Conservation (phyloP, 2,329 filamentous ascomycete species). For the Nakataea oryzae region DNA sequence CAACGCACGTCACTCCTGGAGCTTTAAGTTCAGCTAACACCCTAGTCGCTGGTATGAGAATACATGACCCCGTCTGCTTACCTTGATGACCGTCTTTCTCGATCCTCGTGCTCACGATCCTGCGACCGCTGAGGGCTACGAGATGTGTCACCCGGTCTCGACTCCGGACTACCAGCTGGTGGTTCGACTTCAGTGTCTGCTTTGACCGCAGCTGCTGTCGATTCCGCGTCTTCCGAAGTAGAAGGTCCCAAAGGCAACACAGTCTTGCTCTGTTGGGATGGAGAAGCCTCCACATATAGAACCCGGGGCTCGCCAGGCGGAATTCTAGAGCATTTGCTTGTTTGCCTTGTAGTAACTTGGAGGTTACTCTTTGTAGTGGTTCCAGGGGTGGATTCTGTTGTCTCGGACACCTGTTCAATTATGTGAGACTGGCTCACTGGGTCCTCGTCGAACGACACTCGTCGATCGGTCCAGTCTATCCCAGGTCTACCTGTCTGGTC, state of each 20-base stretch:
- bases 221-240: neutral
- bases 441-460: neutral
- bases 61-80: neutral
- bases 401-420: neutral
- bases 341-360: neutral
- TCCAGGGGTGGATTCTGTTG: neutral
- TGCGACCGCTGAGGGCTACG: neutral
- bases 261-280: neutral
- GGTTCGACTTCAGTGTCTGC: neutral
- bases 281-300: neutral
- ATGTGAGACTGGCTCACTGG: neutral
- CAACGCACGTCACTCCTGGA: neutral
- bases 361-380: neutral
- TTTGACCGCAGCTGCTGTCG: neutral
- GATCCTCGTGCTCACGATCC: neutral
- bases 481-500: neutral
- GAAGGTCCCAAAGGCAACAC: neutral
- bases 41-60: neutral
- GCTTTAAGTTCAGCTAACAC: neutral
- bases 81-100: neutral
- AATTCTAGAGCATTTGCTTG: neutral
- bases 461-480: neutral
- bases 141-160: too few relatives aligned
- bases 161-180: neutral
- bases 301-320: neutral